These are phyloP conservation scores for Globisporangium cylindrosporum DNA, from an alignment of 352 stramenopile genomes.

Conservation along the genomic window DNA sequence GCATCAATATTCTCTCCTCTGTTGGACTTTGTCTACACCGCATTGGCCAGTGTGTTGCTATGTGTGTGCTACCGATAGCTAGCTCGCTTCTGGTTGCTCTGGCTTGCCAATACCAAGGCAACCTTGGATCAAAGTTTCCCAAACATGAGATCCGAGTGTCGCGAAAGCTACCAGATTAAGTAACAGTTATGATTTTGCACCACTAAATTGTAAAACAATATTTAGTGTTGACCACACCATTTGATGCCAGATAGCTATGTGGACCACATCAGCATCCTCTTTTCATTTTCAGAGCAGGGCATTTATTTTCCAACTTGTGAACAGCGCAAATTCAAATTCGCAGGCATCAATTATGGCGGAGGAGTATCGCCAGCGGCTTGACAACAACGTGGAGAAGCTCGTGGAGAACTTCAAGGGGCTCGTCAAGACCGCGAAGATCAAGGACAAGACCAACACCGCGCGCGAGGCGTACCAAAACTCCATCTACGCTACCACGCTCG, in stretches of 20 bases:
- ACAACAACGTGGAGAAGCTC: slow-evolving; percentile 88
- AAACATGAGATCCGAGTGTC: too few relatives aligned
- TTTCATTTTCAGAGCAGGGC: background rate
- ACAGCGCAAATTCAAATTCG: background rate
- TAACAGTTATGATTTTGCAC: background rate
- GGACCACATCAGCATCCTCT: background rate
- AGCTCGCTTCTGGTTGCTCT: too few relatives aligned
- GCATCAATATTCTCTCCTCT: too few relatives aligned
- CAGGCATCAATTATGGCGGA: slow-evolving; percentile 63
- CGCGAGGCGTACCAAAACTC: slow-evolving; percentile 78
- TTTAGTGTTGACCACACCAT: background rate
- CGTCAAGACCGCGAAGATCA: slow-evolving; percentile 78
- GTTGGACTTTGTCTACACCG: too few relatives aligned
- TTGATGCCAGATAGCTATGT: background rate
- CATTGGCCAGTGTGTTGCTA: too few relatives aligned
- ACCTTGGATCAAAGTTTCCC: too few relatives aligned
- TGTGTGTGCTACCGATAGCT: too few relatives aligned
- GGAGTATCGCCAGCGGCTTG: slow-evolving; percentile 79
- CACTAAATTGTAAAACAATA: background rate
- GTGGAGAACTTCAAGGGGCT: slow-evolving; percentile 87
- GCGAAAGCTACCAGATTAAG: background rate
- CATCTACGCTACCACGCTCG: slow-evolving; percentile 79
- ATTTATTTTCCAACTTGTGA: background rate
- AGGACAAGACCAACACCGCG: slow-evolving; percentile 78
- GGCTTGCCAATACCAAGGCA: too few relatives aligned